A percentile compares a stretch with the other conserved stretches of the same genome.
phyloP scores from a whole-genome alignment of 2,329 filamentous ascomycete species.

The Verticillium zaregamsianum region DNA sequence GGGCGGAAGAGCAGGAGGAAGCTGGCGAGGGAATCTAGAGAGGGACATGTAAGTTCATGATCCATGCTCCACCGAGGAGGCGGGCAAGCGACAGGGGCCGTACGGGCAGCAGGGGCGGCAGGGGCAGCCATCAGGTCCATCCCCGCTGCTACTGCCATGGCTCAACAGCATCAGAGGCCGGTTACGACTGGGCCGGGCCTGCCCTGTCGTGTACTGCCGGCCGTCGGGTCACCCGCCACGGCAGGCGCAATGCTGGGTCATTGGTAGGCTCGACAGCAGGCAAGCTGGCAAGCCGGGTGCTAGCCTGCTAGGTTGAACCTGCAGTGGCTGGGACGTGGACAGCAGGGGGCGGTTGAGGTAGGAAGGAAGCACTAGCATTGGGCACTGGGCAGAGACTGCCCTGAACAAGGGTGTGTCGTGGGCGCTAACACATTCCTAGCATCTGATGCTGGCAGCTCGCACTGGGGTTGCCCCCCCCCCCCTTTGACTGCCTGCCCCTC shows the following conservation, averaged over 20 bases:
- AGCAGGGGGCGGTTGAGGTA: neutral
- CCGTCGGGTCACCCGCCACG: neutral
- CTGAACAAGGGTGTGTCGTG: neutral
- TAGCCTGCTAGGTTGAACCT: neutral
- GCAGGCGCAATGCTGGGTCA: neutral
- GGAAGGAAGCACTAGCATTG: neutral
- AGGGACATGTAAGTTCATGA: neutral
- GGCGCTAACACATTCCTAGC: neutral
- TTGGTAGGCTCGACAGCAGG: neutral
- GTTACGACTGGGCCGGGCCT: neutral
- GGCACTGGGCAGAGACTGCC: neutral
- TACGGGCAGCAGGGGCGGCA: neutral
- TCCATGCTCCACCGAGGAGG: neutral
- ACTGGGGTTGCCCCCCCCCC: neutral
- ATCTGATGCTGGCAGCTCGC: neutral
- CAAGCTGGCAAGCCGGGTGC: neutral
- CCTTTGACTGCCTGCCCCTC: neutral
- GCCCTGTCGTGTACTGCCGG: neutral
- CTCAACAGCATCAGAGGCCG: neutral
- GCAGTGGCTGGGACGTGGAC: neutral
- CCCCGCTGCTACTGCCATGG: neutral
- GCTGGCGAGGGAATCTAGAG: neutral
- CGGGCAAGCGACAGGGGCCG: neutral
- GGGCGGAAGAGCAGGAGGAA: neutral
- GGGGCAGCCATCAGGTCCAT: neutral